Conservation (phyloP, 1,139 yeast genomes). For the Waltiozyma sp. region DNA sequence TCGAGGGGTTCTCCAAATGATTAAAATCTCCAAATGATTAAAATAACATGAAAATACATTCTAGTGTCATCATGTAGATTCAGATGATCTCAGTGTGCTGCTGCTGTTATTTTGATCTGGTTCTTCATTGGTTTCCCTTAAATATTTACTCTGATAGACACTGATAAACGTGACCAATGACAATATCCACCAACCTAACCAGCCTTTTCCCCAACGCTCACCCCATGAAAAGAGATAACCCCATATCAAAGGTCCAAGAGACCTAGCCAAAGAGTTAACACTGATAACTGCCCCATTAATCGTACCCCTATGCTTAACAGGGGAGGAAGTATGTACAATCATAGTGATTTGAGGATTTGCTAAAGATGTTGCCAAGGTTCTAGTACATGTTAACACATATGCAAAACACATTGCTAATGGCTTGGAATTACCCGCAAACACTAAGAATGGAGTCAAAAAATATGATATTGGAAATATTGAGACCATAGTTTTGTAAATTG, state of each 20-base stretch:
- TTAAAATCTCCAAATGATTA: no score
- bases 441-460: constrained; percentile 37
- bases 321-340: constrained; percentile 37
- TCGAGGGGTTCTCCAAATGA: no score
- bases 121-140: constrained; percentile 14
- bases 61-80: no score
- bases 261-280: constrained; percentile 43
- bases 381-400: constrained; percentile 22
- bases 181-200: constrained; percentile 41
- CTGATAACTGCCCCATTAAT: constrained; percentile 40
- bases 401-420: constrained; percentile 3
- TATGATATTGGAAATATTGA: constrained; percentile 37
- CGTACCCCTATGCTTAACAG: constrained; percentile 37
- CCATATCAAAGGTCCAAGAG: constrained; percentile 48
- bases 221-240: constrained; percentile 44
- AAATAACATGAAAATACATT: no score
- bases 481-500: constrained; percentile 31
- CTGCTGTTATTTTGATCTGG: background rate
- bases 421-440: constrained; percentile 22
- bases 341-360: constrained; percentile 32
- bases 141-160: constrained; percentile 14
- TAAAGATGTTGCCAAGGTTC: constrained; percentile 26
- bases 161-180: constrained; percentile 27
- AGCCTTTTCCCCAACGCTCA: constrained; percentile 32
- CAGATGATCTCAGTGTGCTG: no score